phyloP scores from a whole-genome alignment of 371 early-diverging fungal genomes.

The Apophysomyces trapeziformis region DNA sequence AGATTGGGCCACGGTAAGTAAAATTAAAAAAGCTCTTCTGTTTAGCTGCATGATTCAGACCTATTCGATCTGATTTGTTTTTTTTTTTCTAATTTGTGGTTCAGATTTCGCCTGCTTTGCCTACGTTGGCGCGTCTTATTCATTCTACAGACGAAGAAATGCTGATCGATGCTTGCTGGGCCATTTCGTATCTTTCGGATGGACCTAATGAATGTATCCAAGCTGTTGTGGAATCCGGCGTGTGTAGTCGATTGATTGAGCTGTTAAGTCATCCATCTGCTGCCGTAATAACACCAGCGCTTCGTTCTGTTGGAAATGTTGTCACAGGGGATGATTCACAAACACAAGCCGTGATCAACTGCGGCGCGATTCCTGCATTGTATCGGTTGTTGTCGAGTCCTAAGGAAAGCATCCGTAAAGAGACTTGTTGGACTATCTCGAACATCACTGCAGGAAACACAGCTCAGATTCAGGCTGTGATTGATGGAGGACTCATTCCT shows the following conservation, averaged over 20 bases:
- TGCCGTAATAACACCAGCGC: constrained; percentile 95
- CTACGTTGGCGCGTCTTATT: constrained; percentile 86
- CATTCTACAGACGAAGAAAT: constrained; percentile 93
- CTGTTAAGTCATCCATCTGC: constrained; percentile 85
- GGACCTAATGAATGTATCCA: constrained; percentile 95
- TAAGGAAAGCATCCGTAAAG: constrained; percentile 96
- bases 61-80: too few relatives aligned
- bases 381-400: constrained; percentile 79
- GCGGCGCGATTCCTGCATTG: constrained; percentile 84
- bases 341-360: constrained; percentile 94
- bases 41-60: too few relatives aligned
- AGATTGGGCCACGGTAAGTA: constrained; percentile 75
- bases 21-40: too few relatives aligned
- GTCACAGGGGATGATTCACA: constrained; percentile 98
- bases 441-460: constrained; percentile 99
- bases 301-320: constrained; percentile 99
- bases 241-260: constrained; percentile 91
- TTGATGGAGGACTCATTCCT: constrained; percentile 93
- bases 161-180: constrained; percentile 98
- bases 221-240: constrained; percentile 92
- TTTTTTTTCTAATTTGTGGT: not conserved
- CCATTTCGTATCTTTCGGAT: constrained; percentile 98
- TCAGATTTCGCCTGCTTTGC: constrained; percentile 85
- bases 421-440: constrained; percentile 99
- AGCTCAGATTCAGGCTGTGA: constrained; percentile 92